Base-by-base conservation (phyloP, 805 yeast species). In the Candida verbasci region DNA sequence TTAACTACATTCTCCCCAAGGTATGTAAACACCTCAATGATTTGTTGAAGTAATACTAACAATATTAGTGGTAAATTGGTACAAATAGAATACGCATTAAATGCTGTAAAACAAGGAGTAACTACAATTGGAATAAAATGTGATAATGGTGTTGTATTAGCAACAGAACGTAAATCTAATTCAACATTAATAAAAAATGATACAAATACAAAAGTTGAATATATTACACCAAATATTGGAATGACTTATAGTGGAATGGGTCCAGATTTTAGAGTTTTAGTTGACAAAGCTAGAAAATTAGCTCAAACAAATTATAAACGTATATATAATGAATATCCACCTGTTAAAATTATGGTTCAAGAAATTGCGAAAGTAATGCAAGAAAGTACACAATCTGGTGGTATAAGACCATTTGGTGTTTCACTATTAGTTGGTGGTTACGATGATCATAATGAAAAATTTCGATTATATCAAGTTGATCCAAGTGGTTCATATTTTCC, bases 191-290 rank as follows among this genome's bases (percentile, higher is more conserved):
- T 87, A 37, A 80, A 86, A 47, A 65, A 77, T 24, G 94, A 84
- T 34, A 74, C 86, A 34, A 72, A 84, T 40, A 73, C 82, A 35
- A 93, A 93, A 57, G 80, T 93, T 25, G 82, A 86, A 33, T 63
- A 76, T 43, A 76, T 93, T 52, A 88, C 98, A 4, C 97, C 98
- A 24, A 88, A 93, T 57, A 85, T 91, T 50, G 98, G 97, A 40
- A 87, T 93, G 74, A 89, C 95, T 3, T 93, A 93, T 63, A 75
- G 96, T 6, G 99, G 99, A 14, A 89, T 93, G 97, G 97, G 97
- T 17, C 98, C 99, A 16, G 99, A 93, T 60, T 93, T 85, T 68
- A 76, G 99, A 46, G 95, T 93, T 11, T 74, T 93, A 23, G 87
- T 89, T 34, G 97, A 93, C 65, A 84, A 84, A 60, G 87, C 97